Evolutionary conservation across 768 basidiomycete genomes (phyloP).

Genomic region (Butyriboletus loyo): DNA sequence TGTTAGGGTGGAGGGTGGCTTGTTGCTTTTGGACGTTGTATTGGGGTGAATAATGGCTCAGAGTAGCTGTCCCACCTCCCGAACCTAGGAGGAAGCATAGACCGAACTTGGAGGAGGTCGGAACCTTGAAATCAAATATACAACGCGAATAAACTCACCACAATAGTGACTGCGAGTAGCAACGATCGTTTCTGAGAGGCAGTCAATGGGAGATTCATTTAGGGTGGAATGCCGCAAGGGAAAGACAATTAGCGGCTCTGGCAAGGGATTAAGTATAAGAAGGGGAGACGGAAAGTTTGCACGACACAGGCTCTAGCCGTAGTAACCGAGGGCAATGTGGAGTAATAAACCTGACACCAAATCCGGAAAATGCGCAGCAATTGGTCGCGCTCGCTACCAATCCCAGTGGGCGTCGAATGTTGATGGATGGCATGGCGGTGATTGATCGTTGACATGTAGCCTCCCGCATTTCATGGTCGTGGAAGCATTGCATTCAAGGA

Average conservation of each 20-base stretch:
- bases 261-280: not conserved
- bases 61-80: not conserved
- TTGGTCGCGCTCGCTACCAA: too few relatives aligned
- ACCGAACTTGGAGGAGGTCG: constrained; percentile 8
- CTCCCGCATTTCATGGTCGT: not conserved
- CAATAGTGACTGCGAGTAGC: constrained; percentile 22
- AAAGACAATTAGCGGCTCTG: not conserved
- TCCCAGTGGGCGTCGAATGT: too few relatives aligned
- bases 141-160: constrained; percentile 15
- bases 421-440: too few relatives aligned
- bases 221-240: not conserved
- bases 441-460: not conserved
- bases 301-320: not conserved
- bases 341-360: not conserved
- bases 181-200: constrained; percentile 30
- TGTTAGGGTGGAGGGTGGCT: not conserved
- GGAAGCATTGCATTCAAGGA: too few relatives aligned
- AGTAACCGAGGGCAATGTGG: not conserved
- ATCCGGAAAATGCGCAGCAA: not conserved
- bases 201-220: constrained; percentile 26
- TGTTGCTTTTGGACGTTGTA: not conserved
- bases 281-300: not conserved
- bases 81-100: constrained; percentile 26
- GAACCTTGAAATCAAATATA: not conserved
- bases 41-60: constrained; percentile 2